phyloP scores from a whole-genome alignment of 768 basidiomycete genomes.

The Tremella mesenterica region DNA sequence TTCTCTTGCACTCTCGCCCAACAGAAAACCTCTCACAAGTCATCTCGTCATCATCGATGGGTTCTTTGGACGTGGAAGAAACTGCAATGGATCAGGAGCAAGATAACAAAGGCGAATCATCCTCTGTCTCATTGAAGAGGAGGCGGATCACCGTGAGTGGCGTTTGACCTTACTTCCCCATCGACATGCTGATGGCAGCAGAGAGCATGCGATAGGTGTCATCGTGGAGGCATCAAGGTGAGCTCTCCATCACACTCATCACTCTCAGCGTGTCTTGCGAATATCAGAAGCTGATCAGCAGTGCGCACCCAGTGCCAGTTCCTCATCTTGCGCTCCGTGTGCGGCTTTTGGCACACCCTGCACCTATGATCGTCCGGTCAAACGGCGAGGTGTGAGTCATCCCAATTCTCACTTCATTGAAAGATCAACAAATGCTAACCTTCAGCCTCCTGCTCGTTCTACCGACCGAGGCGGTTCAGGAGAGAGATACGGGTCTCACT shows the following conservation, averaged over 20 bases:
- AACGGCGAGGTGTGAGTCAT: conserved; percentile 28
- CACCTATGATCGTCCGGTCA: conserved; percentile 27
- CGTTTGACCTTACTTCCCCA: not conserved
- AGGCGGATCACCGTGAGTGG: conserved; percentile 23
- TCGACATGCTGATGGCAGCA: not conserved
- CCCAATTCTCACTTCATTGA: not conserved
- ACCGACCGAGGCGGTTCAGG: not conserved
- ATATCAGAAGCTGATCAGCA: not conserved
- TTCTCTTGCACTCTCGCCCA: too few relatives aligned
- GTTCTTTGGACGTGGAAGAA: too few relatives aligned
- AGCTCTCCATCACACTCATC: not conserved
- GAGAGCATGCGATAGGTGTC: conserved; percentile 33
- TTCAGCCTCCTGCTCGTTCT: not conserved
- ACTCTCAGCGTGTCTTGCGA: not conserved
- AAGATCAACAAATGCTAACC: not conserved
- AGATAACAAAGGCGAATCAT: not conserved
- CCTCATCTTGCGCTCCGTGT: conserved; percentile 19
- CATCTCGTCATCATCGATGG: too few relatives aligned
- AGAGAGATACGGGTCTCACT: not conserved
- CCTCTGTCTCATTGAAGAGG: conserved; percentile 10
- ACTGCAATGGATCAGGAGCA: too few relatives aligned
- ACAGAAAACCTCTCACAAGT: too few relatives aligned
- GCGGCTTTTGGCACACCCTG: conserved; percentile 17
- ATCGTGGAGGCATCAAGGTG: conserved; percentile 29
- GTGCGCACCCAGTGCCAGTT: conserved; percentile 17